These are phyloP conservation scores for Articulospora tetracladia DNA, from an alignment of 495 filamentous ascomycete species.

Conservation along the genomic window DNA sequence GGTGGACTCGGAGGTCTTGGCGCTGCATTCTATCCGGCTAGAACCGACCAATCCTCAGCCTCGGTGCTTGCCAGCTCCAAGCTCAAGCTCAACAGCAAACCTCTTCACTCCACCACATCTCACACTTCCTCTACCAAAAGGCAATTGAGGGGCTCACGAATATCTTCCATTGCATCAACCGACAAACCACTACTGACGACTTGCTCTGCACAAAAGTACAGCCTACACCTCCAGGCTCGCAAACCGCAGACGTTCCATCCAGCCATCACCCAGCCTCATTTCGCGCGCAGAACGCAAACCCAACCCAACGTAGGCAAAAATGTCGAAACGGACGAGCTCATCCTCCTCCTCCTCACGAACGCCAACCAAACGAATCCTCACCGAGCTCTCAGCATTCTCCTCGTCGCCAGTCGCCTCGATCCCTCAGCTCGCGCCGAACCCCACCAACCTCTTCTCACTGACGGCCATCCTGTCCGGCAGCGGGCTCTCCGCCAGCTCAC, in stretches of 20 bases:
- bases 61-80: constrained; percentile 1
- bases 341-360: constrained; percentile 20
- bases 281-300: background rate
- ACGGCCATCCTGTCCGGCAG: constrained; percentile 76
- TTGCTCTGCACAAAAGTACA: too few species aligned
- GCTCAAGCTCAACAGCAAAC: background rate
- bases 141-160: background rate
- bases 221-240: too few species aligned
- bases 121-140: background rate
- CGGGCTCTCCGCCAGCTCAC: constrained; percentile 39
- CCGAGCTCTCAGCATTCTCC: constrained; percentile 55
- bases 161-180: too few species aligned
- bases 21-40: background rate
- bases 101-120: background rate
- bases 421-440: constrained; percentile 48
- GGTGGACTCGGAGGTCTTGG: too few species aligned
- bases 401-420: background rate
- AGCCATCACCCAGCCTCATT: constrained; percentile 1
- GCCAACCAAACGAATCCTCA: constrained; percentile 56
- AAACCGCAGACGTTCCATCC: background rate
- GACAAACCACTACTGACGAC: too few species aligned
- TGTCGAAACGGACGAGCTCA: constrained; percentile 1
- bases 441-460: constrained; percentile 72
- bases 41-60: constrained; percentile 1
- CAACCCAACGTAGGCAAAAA: background rate